Percentiles rank a stretch among this genome's conserved stretches.
These are phyloP conservation scores for Achlya hypogyna DNA, from an alignment of 352 stramenopile genomes.

Conservation along the genomic window DNA sequence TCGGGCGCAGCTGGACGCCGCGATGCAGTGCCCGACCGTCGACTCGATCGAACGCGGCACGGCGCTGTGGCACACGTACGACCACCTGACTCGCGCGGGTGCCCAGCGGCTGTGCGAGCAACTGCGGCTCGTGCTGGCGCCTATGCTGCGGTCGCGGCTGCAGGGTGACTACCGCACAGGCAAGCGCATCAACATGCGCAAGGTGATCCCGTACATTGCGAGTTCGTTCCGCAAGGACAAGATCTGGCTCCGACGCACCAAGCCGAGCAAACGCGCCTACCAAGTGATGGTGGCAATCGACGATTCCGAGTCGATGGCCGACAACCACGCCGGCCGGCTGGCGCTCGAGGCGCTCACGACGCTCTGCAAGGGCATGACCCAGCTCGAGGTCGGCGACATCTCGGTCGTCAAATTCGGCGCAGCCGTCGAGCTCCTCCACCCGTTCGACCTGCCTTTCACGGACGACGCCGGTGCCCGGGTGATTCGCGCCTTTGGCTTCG, in stretches of 20 bases:
- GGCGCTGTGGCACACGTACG: slow-evolving; percentile 90
- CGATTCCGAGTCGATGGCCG: slow-evolving; percentile 98
- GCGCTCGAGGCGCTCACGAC: slow-evolving; percentile 94
- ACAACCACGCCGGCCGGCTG: slow-evolving; percentile 92
- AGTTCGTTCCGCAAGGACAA: slow-evolving; percentile 99
- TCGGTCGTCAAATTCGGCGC: slow-evolving; percentile 90
- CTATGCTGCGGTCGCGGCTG: slow-evolving; percentile 95
- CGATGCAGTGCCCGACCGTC: slow-evolving; percentile 52
- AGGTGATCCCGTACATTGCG: slow-evolving; percentile 99
- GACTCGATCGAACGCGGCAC: slow-evolving; percentile 36
- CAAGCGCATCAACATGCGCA: slow-evolving; percentile 99
- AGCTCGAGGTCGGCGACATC: slow-evolving; percentile 96
- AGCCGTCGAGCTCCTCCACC: slow-evolving; percentile 93
- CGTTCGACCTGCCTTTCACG: slow-evolving; percentile 95
- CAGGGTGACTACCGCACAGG: slow-evolving; percentile 98
- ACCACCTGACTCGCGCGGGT: slow-evolving; percentile 85
- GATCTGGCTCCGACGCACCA: slow-evolving; percentile 99
- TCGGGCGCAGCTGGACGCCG: slow-evolving; percentile 68
- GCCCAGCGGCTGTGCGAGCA: slow-evolving; percentile 97
- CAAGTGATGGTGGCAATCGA: slow-evolving; percentile 99
- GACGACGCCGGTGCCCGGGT: slow-evolving; percentile 91
- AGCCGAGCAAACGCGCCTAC: slow-evolving; percentile 98
- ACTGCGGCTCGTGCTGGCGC: slow-evolving; percentile 96
- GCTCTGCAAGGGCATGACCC: slow-evolving; percentile 94
- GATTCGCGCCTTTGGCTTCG: slow-evolving; percentile 94